These are phyloP conservation scores for Cryphonectria parasitica DNA, from an alignment of 2,329 filamentous ascomycete genomes.

Conservation along the genomic window DNA sequence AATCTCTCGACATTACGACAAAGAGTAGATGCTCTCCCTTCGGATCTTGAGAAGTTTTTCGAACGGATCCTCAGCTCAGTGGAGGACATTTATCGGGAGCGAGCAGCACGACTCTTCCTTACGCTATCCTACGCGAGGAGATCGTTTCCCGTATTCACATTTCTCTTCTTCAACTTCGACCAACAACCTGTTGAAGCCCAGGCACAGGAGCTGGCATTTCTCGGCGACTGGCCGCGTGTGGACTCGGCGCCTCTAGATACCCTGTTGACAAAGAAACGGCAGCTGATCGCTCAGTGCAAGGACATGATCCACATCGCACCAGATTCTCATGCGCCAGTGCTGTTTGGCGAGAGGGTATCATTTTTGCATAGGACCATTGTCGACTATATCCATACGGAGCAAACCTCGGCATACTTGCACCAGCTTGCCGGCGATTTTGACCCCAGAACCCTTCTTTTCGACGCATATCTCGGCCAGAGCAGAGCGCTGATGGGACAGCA, in stretches of 20 bases:
- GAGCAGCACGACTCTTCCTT: slow-evolving; percentile 6
- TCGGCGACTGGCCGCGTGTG: slow-evolving; percentile 11
- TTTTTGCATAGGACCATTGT: slow-evolving; percentile 26
- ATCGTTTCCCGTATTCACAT: slow-evolving; percentile 8
- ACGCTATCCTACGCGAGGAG: slow-evolving; percentile 10
- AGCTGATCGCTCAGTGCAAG: slow-evolving; percentile 18
- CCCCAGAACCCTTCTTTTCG: slow-evolving; percentile 9
- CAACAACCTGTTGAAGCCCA: background rate
- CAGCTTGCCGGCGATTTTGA: slow-evolving; percentile 5
- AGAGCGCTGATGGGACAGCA: slow-evolving; percentile 13
- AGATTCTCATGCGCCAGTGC: slow-evolving; percentile 3
- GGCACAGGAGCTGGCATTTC: background rate
- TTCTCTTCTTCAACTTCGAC: slow-evolving; percentile 15
- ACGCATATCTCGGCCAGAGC: slow-evolving; percentile 14
- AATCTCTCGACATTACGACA: background rate
- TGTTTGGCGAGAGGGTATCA: slow-evolving; percentile 18
- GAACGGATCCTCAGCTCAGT: slow-evolving; percentile 20
- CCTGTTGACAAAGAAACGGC: slow-evolving; percentile 4
- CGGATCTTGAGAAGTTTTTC: slow-evolving; percentile 2
- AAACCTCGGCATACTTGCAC: background rate
- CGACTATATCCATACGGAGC: slow-evolving; percentile 30
- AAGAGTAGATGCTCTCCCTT: slow-evolving; percentile 3
- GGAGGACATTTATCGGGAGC: slow-evolving; percentile 7
- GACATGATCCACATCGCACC: slow-evolving; percentile 15
- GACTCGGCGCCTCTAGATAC: background rate